phyloP scores from a whole-genome alignment of 305 asterid species.

The Fraxinus sp. region DNA sequence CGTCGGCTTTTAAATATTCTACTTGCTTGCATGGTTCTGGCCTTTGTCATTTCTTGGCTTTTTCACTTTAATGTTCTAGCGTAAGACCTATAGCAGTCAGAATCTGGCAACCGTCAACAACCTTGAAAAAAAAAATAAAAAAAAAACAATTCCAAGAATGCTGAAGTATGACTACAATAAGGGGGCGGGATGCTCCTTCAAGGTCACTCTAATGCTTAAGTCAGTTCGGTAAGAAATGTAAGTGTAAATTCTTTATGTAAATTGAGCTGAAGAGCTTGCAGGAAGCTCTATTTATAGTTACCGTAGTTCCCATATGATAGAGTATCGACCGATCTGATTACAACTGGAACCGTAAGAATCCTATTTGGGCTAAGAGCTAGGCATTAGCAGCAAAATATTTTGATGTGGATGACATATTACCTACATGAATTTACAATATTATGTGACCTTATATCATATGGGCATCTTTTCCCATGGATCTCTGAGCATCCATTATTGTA shows the following conservation, averaged over 20 bases:
- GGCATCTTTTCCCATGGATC: background rate
- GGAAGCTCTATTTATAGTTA: background rate
- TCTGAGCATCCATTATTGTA: background rate
- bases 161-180: background rate
- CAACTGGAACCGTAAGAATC: background rate
- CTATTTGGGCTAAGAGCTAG: background rate
- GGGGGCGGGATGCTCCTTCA: background rate
- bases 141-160: background rate
- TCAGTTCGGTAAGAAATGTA: background rate
- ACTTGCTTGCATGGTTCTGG: conserved; percentile 52
- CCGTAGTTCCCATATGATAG: background rate
- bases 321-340: background rate
- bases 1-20: conserved; percentile 51
- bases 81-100: conserved; percentile 17
- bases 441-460: background rate
- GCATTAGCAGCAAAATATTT: background rate
- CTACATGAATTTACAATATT: background rate
- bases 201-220: background rate
- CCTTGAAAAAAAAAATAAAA: background rate
- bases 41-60: conserved; percentile 55
- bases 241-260: background rate
- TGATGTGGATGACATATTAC: background rate
- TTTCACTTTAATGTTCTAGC: conserved; percentile 49
- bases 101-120: background rate
- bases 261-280: background rate